Conservation (phyloP, 1,284 basidiomycete species). For the Ustilago crameri region DNA sequence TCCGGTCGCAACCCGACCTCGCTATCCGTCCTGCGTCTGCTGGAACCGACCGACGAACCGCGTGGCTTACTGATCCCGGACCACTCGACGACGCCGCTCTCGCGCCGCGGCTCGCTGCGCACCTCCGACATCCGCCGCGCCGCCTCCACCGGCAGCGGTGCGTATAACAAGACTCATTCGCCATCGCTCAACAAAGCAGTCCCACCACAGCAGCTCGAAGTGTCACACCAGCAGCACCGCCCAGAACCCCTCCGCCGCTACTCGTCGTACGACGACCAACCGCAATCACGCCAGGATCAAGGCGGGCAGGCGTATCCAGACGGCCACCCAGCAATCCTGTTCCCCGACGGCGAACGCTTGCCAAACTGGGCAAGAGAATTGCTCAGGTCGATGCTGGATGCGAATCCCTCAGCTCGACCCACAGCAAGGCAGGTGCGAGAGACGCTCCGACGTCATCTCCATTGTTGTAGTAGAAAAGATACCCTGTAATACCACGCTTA, state of each 20-base stretch:
- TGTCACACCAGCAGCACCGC: slow-evolving; percentile 9
- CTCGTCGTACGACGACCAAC: slow-evolving; percentile 42
- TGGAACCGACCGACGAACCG: slow-evolving; percentile 44
- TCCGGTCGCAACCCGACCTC: slow-evolving; percentile 32
- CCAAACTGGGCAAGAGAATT: slow-evolving; percentile 60
- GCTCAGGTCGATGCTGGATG: slow-evolving; percentile 53
- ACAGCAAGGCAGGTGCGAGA: slow-evolving; percentile 47
- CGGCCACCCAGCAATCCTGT: slow-evolving; percentile 60
- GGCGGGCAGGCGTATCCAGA: slow-evolving; percentile 49
- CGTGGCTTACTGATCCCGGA: slow-evolving; percentile 36
- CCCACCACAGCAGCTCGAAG: background rate
- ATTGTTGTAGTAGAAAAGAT: background rate
- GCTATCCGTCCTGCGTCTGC: slow-evolving; percentile 35
- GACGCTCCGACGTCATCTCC: slow-evolving; percentile 3
- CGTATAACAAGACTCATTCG: slow-evolving; percentile 12
- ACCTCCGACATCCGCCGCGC: slow-evolving; percentile 23
- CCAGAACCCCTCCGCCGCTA: slow-evolving; percentile 37
- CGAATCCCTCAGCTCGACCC: slow-evolving; percentile 49
- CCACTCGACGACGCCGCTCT: slow-evolving; percentile 5
- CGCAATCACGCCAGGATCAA: slow-evolving; percentile 4
- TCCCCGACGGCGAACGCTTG: slow-evolving; percentile 62
- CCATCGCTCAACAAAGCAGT: background rate
- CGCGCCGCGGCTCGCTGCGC: slow-evolving; percentile 14
- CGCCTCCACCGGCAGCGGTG: slow-evolving; percentile 30
- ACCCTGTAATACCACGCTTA: background rate